phyloP scores from a whole-genome alignment of 176 grass and related monocot species.

The Oryza coarctata region DNA sequence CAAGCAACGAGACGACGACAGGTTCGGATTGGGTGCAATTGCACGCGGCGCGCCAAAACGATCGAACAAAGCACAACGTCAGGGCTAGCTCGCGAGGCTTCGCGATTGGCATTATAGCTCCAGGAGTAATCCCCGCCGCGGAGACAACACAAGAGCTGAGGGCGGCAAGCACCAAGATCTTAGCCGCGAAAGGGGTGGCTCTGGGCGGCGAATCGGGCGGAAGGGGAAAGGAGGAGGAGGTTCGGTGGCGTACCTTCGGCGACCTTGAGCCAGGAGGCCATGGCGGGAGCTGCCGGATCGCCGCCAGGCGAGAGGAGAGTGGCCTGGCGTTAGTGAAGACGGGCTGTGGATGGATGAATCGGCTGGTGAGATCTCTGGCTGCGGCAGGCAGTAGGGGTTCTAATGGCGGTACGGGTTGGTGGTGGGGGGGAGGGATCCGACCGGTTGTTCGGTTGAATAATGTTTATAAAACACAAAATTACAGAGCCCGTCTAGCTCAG shows the following conservation, averaged over 20 bases:
- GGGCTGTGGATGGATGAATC: conserved; percentile 32
- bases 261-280: conserved; percentile 99
- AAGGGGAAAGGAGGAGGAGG: neutral
- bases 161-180: conserved; percentile 5
- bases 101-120: neutral
- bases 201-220: conserved; percentile 29
- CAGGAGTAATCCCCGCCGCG: neutral
- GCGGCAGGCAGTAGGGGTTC: conserved; percentile 18
- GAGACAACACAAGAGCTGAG: neutral
- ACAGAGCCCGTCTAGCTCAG: neutral
- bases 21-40: conserved; percentile 24
- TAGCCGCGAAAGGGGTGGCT: conserved; percentile 24
- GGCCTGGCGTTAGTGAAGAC: conserved; percentile 13
- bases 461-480: no score
- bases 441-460: conserved; percentile 3
- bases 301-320: conserved; percentile 27
- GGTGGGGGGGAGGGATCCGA: conserved; percentile 26
- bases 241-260: conserved; percentile 78
- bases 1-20: conserved; percentile 10
- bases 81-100: neutral
- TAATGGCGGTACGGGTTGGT: conserved; percentile 27
- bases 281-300: conserved; percentile 34
- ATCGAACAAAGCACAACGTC: conserved; percentile 20
- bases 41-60: neutral
- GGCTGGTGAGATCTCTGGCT: conserved; percentile 41